These are phyloP conservation scores for Nosema granulosis DNA, from an alignment of 371 early-diverging fungal species.

Conservation along the genomic window DNA sequence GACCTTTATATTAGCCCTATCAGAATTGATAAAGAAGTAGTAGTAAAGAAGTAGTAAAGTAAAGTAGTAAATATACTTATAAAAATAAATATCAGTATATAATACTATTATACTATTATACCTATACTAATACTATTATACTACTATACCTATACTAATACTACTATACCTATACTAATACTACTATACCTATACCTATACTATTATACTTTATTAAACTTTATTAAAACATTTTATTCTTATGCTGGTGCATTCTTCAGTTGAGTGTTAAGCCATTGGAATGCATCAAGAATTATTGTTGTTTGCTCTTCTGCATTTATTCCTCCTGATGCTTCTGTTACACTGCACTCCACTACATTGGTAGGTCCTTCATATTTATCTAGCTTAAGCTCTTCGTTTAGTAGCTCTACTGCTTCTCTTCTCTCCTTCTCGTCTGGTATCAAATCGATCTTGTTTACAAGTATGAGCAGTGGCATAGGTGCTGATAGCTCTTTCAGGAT, in stretches of 20 bases:
- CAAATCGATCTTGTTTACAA: constrained; percentile 59
- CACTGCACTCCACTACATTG: constrained; percentile 29
- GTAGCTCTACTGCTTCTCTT: background rate
- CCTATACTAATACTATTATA: background rate
- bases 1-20: constrained; percentile 44
- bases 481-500: constrained; percentile 58
- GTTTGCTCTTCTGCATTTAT: constrained; percentile 8
- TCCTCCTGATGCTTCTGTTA: constrained; percentile 23
- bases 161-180: too few species aligned
- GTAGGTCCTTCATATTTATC: constrained; percentile 34
- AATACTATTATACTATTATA: background rate
- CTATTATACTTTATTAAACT: too few species aligned
- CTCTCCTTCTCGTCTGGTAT: constrained; percentile 22
- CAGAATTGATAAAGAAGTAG: constrained; percentile 26
- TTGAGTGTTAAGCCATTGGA: constrained; percentile 51
- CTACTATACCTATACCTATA: too few species aligned
- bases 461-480: constrained; percentile 47
- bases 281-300: constrained; percentile 34
- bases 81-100: constrained; percentile 2
- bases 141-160: background rate
- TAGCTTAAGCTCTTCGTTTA: constrained; percentile 21
- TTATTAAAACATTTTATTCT: constrained; percentile 22
- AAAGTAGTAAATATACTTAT: background rate
- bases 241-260: constrained; percentile 27
- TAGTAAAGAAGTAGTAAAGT: background rate